Conservation (phyloP, 345 rosid genomes). For the Ceriops zippeliana region DNA sequence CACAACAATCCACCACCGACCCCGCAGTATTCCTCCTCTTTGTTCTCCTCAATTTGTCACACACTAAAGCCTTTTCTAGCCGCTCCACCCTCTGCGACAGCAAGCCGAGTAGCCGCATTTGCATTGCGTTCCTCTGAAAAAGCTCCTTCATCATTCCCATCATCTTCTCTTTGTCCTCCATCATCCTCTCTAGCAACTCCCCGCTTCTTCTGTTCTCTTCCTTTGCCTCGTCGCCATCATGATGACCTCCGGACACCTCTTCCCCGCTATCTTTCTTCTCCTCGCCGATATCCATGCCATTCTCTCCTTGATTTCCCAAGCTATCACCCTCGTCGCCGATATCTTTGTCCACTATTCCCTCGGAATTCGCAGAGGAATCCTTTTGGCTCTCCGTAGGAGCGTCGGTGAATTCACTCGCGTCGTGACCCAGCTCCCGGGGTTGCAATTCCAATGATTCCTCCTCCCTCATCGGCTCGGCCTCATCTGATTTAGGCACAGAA, state of each 20-base stretch:
- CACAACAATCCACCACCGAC: slow-evolving; percentile 9
- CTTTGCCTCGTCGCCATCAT: background rate
- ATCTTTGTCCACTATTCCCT: background rate
- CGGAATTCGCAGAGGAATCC: slow-evolving; percentile 23
- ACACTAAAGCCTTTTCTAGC: slow-evolving; percentile 49
- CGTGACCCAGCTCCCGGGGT: too few species aligned
- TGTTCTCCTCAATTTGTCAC: slow-evolving; percentile 36
- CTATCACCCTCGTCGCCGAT: background rate
- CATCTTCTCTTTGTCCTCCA: slow-evolving; percentile 58
- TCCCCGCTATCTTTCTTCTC: background rate
- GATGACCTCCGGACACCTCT: background rate
- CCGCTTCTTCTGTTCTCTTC: slow-evolving; percentile 29
- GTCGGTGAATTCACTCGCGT: slow-evolving; percentile 3
- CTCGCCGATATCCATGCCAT: background rate
- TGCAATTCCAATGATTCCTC: background rate
- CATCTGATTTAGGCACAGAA: background rate
- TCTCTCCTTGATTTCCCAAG: slow-evolving; percentile 1
- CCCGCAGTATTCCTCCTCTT: slow-evolving; percentile 32
- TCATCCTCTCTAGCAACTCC: slow-evolving; percentile 43
- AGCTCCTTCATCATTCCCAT: slow-evolving; percentile 47
- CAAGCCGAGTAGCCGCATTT: slow-evolving; percentile 37
- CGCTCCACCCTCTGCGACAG: slow-evolving; percentile 52
- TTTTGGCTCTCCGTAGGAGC: slow-evolving; percentile 13
- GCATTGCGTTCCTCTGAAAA: slow-evolving; percentile 49
- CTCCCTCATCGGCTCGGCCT: background rate